A percentile compares a stretch with the other conserved stretches of the same genome.
Conservation (phyloP, 148 eudicot genomes). For the Diospyros lotus region DNA sequence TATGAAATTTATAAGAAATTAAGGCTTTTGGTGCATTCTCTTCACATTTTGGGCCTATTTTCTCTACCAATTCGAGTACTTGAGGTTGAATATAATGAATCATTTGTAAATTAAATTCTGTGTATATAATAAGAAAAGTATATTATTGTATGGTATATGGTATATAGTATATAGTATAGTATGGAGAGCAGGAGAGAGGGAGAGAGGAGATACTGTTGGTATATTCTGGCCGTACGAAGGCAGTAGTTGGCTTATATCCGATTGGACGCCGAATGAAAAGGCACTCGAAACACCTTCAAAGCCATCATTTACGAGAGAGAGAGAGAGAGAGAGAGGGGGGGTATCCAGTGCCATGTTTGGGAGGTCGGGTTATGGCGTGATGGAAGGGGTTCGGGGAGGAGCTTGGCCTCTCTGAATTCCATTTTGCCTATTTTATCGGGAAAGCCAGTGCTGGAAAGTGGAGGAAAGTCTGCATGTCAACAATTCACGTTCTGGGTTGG, state of each 20-base stretch:
- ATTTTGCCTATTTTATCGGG: neutral
- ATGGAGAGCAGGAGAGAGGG: neutral
- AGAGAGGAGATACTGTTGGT: constrained; percentile 33
- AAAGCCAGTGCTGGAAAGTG: constrained; percentile 15
- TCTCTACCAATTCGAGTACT: too few relatives aligned
- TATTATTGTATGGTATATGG: too few relatives aligned
- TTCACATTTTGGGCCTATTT: too few relatives aligned
- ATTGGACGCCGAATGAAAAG: constrained; percentile 8
- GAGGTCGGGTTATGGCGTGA: constrained; percentile 42
- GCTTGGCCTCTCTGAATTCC: constrained; percentile 56
- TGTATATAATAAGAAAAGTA: too few relatives aligned
- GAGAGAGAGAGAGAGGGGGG: neutral
- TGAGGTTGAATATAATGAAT: too few relatives aligned
- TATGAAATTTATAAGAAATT: too few relatives aligned
- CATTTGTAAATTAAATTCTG: too few relatives aligned
- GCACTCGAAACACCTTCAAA: neutral
- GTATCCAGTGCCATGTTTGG: constrained; percentile 22
- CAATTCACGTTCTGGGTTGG: constrained; percentile 25
- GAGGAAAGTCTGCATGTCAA: constrained; percentile 1
- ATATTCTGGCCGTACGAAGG: constrained; percentile 20
- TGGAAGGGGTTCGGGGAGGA: constrained; percentile 48
- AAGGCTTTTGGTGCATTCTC: too few relatives aligned
- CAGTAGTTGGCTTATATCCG: constrained; percentile 14
- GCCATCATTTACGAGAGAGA: neutral
- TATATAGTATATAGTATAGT: too few relatives aligned